Evolutionary conservation across 2,329 filamentous ascomycete genomes (phyloP).

Genomic region (Parafenestella ontariensis): DNA sequence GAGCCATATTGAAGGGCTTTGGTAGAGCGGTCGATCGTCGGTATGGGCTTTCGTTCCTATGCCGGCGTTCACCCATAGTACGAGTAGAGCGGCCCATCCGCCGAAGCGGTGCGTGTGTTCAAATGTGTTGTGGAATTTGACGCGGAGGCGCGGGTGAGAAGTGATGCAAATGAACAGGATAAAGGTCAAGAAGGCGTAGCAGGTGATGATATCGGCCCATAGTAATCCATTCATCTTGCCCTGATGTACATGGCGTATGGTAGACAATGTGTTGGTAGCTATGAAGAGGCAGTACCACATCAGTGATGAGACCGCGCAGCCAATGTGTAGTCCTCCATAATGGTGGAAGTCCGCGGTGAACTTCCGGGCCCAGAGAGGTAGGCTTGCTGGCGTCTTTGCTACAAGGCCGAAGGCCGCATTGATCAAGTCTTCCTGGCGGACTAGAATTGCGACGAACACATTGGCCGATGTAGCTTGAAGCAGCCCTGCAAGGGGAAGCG

Average conservation of each 20-base stretch:
- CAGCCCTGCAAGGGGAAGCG: not conserved
- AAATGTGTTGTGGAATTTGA: conserved; percentile 42
- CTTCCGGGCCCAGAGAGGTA: conserved; percentile 34
- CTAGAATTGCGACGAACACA: conserved; percentile 36
- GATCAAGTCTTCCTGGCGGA: conserved; percentile 45
- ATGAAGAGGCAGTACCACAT: conserved; percentile 56
- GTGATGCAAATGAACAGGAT: conserved; percentile 35
- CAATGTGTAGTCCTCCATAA: conserved; percentile 46
- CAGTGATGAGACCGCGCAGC: conserved; percentile 38
- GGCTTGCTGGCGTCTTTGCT: conserved; percentile 33
- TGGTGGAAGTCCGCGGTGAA: conserved; percentile 38
- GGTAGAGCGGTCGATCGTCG: conserved; percentile 4
- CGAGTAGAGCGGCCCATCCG: conserved; percentile 38
- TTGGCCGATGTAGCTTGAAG: conserved; percentile 45
- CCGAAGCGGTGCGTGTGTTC: conserved; percentile 46
- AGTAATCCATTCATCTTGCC: conserved; percentile 23
- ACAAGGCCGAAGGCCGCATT: conserved; percentile 37
- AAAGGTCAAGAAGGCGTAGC: conserved; percentile 19
- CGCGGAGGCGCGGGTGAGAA: conserved; percentile 32
- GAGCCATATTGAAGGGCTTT: conserved; percentile 65
- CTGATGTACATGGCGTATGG: conserved; percentile 24
- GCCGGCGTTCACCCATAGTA: conserved; percentile 37
- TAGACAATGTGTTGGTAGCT: conserved; percentile 26
- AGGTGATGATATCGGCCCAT: conserved; percentile 23
- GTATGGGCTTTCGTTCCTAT: conserved; percentile 11